Conservation (phyloP, 208 protist species). For the Acanthamoeba sp. region DNA sequence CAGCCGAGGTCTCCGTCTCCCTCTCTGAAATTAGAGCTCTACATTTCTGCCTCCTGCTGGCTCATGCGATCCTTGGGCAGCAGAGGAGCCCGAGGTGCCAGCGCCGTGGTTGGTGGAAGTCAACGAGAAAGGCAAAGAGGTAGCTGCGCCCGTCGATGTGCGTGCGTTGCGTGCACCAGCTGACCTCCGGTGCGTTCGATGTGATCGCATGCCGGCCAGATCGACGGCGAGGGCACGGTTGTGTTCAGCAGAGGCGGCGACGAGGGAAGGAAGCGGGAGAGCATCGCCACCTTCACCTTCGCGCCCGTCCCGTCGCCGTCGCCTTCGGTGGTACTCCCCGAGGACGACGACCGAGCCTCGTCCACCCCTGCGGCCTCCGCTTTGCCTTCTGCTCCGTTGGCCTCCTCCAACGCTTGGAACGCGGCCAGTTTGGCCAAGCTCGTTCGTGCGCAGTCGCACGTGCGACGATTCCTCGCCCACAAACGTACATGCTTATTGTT, state of each 20-base stretch:
- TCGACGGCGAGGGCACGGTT: not conserved
- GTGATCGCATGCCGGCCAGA: not conserved
- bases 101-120: not conserved
- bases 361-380: not conserved
- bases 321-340: too few relatives aligned
- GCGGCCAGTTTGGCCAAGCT: not conserved
- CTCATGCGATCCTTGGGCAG: not conserved
- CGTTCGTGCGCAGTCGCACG: not conserved
- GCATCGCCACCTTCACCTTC: constrained; percentile 27
- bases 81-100: not conserved
- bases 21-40: too few relatives aligned
- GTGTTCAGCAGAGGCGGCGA: not conserved
- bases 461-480: not conserved
- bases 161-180: not conserved
- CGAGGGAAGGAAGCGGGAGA: not conserved
- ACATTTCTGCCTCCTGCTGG: not conserved
- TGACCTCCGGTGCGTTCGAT: too few relatives aligned
- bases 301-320: not conserved
- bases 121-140: not conserved
- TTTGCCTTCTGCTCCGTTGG: not conserved
- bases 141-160: too few relatives aligned
- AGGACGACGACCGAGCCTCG: too few relatives aligned
- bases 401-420: not conserved
- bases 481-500: not conserved
- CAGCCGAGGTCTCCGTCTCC: too few relatives aligned